Percentiles rank a stretch among this genome's conserved stretches.
Conservation (phyloP, 371 early-diverging fungal genomes). For the Mucor velutinosus region DNA sequence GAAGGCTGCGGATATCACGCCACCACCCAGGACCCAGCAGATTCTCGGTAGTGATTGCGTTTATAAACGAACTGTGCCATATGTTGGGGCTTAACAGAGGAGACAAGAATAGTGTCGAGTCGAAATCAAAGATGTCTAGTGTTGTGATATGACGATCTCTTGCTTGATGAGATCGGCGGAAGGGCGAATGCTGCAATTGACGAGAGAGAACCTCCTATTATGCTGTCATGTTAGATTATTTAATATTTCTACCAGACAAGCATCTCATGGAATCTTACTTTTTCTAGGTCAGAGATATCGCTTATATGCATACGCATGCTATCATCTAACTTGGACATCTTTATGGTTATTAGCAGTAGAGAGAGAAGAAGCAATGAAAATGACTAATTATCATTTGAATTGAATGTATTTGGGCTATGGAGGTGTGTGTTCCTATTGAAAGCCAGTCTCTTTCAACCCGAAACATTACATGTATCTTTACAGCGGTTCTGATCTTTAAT, state of each 20-base stretch:
- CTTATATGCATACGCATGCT: not conserved
- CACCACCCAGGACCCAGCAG: conserved; percentile 73
- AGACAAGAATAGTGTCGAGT: conserved; percentile 86
- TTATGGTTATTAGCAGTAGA: not conserved
- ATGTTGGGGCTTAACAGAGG: conserved; percentile 77
- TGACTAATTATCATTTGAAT: not conserved
- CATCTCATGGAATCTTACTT: not conserved
- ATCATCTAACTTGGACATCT: not conserved
- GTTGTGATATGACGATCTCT: not conserved
- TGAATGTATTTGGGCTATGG: not conserved
- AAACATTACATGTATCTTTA: not conserved
- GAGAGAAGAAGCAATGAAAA: not conserved
- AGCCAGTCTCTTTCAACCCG: not conserved
- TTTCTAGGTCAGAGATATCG: not conserved
- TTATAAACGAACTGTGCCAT: conserved; percentile 66
- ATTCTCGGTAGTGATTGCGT: conserved; percentile 57
- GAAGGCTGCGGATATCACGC: conserved; percentile 56
- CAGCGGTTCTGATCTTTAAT: not conserved
- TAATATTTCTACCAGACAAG: not conserved
- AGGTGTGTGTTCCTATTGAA: not conserved
- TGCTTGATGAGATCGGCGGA: not conserved
- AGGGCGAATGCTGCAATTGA: conserved; percentile 11
- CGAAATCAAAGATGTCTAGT: conserved; percentile 80
- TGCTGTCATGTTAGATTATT: not conserved
- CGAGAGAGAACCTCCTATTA: conserved; percentile 2